phyloP scores from a whole-genome alignment of 148 eudicot species.

The Nepenthes gracilis region DNA sequence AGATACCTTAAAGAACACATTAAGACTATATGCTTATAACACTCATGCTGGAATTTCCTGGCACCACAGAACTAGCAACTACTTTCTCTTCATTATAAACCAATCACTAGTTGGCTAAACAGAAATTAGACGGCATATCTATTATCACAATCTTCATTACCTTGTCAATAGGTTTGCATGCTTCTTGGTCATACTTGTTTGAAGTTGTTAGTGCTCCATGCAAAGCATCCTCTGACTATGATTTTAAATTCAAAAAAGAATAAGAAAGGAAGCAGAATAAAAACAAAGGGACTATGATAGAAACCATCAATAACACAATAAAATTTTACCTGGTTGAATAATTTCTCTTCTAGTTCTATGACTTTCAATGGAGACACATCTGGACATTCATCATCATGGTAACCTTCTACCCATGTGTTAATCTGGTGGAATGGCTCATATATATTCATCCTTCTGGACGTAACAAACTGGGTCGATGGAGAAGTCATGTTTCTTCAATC shows the following conservation, averaged over 20 bases:
- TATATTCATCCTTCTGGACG: constrained; percentile 66
- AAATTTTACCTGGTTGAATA: constrained; percentile 51
- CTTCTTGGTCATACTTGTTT: constrained; percentile 59
- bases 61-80: background rate
- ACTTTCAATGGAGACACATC: constrained; percentile 45
- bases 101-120: background rate
- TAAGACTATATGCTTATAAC: too few species aligned
- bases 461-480: constrained; percentile 50
- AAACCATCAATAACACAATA: constrained; percentile 1
- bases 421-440: constrained; percentile 81
- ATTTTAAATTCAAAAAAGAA: background rate
- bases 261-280: background rate
- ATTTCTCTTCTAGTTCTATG: constrained; percentile 38
- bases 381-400: constrained; percentile 44
- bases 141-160: constrained; percentile 14
- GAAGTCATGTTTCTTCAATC: constrained; percentile 45
- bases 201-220: constrained; percentile 48
- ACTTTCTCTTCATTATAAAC: background rate
- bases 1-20: too few species aligned
- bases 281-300: constrained; percentile 1
- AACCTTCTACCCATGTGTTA: constrained; percentile 67
- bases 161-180: constrained; percentile 58
- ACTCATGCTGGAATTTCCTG: too few species aligned
- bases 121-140: background rate
- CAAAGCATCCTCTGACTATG: constrained; percentile 77